Evolutionary conservation across 2,329 filamentous ascomycete species (phyloP).

Genomic region (Paraconiothyrium sp.): DNA sequence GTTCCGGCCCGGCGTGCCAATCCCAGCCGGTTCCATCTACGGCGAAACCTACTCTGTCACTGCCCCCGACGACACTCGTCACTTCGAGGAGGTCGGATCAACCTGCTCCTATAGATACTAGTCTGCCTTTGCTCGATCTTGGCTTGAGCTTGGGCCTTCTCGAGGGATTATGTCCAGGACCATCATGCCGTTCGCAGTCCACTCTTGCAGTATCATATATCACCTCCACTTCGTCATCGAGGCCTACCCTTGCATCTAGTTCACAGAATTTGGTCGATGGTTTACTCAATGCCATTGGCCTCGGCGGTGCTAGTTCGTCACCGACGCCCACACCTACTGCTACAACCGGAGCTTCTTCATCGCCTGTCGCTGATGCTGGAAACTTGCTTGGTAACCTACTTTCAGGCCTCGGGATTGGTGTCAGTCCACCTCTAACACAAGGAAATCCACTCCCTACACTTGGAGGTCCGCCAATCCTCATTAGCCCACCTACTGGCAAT

Average conservation of each 20-base stretch:
- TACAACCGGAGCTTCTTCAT: background rate
- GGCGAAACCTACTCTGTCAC: background rate
- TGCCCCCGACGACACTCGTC: slow-evolving; percentile 1
- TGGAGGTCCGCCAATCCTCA: background rate
- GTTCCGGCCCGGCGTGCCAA: background rate
- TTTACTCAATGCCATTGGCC: background rate
- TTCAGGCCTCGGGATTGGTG: background rate
- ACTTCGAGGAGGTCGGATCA: slow-evolving; percentile 4
- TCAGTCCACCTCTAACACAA: background rate
- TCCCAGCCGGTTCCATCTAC: background rate
- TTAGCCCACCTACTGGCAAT: background rate
- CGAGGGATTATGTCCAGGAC: background rate
- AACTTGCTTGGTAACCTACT: background rate
- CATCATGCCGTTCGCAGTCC: slow-evolving; percentile 3
- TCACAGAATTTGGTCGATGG: background rate
- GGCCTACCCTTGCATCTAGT: background rate
- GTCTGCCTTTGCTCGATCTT: background rate
- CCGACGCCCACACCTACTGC: background rate
- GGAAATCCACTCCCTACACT: background rate
- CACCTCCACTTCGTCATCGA: background rate
- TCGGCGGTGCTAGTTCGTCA: background rate
- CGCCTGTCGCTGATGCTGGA: background rate
- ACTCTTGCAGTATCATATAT: background rate
- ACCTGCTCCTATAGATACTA: slow-evolving; percentile 1
- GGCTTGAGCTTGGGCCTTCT: slow-evolving; percentile 7